A percentile compares a stretch with the other conserved stretches of the same genome.
phyloP scores from a whole-genome alignment of 176 grass and related monocot genomes.

The Triticum timopheevii region DNA sequence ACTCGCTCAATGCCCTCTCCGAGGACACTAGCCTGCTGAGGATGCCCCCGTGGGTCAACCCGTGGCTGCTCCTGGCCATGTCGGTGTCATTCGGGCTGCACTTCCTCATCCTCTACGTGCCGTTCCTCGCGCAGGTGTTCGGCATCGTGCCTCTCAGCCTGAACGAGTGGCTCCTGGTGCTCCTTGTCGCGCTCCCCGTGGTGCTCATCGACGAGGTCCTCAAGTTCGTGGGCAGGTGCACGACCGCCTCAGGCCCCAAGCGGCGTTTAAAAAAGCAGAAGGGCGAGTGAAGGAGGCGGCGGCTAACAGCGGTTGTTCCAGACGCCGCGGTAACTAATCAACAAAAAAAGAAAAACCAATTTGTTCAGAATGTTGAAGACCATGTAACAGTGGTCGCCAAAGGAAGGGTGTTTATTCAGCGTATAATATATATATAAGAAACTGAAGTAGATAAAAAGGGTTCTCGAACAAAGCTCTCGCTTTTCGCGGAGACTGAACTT shows the following conservation, averaged over 20 bases:
- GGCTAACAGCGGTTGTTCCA: slow-evolving; percentile 26
- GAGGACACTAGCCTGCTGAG: slow-evolving; percentile 85
- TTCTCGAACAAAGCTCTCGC: not conserved
- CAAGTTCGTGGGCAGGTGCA: slow-evolving; percentile 73
- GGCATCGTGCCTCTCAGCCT: slow-evolving; percentile 88
- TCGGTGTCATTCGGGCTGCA: slow-evolving; percentile 85
- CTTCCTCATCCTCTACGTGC: slow-evolving; percentile 92
- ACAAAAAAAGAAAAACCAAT: slow-evolving; percentile 4
- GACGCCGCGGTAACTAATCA: slow-evolving; percentile 26
- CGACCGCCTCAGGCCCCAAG: slow-evolving; percentile 37
- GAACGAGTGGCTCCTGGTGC: slow-evolving; percentile 86
- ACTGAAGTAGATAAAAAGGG: slow-evolving; percentile 21
- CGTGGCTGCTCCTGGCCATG: slow-evolving; percentile 86
- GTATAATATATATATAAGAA: slow-evolving; percentile 30
- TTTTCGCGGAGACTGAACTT: slow-evolving; percentile 8
- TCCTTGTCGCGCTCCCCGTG: slow-evolving; percentile 74
- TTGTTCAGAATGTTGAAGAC: slow-evolving; percentile 24
- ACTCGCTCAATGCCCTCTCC: slow-evolving; percentile 88
- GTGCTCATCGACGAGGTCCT: slow-evolving; percentile 87
- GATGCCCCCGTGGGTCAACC: slow-evolving; percentile 98
- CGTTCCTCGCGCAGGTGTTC: slow-evolving; percentile 72
- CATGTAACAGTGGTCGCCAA: slow-evolving; percentile 31
- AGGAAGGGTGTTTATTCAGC: slow-evolving; percentile 26
- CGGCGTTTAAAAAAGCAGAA: slow-evolving; percentile 61
- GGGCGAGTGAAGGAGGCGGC: slow-evolving; percentile 48